phyloP scores from a whole-genome alignment of 2,329 filamentous ascomycete genomes.

The Cyphellophora europaea region DNA sequence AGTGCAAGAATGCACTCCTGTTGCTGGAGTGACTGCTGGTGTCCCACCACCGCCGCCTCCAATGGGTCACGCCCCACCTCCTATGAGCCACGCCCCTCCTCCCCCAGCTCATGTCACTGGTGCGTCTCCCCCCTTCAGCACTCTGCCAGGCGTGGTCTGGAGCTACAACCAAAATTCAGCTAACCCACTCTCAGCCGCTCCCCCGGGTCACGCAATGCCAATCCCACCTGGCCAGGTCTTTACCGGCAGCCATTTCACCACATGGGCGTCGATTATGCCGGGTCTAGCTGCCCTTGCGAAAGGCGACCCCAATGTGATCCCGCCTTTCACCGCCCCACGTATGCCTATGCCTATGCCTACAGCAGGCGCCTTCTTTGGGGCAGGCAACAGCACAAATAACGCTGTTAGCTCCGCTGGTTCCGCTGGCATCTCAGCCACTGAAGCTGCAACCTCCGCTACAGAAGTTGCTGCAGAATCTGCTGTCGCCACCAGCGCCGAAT shows the following conservation, averaged over 20 bases:
- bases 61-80: no score
- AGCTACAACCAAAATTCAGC: no score
- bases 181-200: no score
- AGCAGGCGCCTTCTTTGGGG: not conserved
- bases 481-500: not conserved
- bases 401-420: not conserved
- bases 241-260: not conserved
- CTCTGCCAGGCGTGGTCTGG: no score
- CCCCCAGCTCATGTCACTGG: no score
- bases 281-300: not conserved
- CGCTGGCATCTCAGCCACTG: no score
- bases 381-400: not conserved
- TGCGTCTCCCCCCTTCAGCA: no score
- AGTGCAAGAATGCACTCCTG: no score
- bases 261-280: not conserved
- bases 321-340: not conserved
- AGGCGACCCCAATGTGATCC: not conserved
- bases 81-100: no score
- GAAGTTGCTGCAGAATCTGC: not conserved
- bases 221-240: not conserved
- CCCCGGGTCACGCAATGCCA: not conserved
- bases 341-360: not conserved
- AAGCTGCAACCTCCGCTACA: slow-evolving; percentile 3
- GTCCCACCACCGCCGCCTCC: no score
- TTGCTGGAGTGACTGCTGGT: no score